These are phyloP conservation scores for Hygrophorus russula DNA, from an alignment of 768 basidiomycete species.

Conservation along the genomic window DNA sequence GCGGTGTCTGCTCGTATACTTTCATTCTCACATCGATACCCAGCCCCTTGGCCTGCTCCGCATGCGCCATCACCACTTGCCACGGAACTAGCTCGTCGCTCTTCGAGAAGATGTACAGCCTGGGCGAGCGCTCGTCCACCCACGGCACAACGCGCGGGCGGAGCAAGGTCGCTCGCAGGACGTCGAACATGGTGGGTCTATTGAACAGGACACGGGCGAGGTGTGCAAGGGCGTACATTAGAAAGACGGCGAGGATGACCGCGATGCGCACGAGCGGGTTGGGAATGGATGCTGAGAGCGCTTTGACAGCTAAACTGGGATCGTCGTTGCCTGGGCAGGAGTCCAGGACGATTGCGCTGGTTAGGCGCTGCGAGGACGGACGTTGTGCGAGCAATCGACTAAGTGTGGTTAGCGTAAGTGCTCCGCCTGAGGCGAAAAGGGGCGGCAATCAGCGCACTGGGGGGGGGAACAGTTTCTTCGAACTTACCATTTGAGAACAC, in stretches of 20 bases:
- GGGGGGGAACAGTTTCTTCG: neutral
- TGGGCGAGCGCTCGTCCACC: slow-evolving; percentile 24
- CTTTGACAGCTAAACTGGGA: slow-evolving; percentile 15
- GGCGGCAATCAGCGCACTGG: neutral
- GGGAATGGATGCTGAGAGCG: slow-evolving; percentile 20
- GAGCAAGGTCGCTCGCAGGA: slow-evolving; percentile 19
- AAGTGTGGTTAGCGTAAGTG: slow-evolving; percentile 24
- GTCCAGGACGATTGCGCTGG: slow-evolving; percentile 30
- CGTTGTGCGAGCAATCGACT: slow-evolving; percentile 18
- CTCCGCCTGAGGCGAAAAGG: slow-evolving; percentile 24
- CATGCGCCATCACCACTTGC: slow-evolving; percentile 26
- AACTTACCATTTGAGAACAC: slow-evolving; percentile 36
- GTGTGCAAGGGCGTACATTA: slow-evolving; percentile 15
- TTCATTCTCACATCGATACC: slow-evolving; percentile 24
- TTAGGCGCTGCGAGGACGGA: slow-evolving; percentile 6
- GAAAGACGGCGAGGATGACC: slow-evolving; percentile 12
- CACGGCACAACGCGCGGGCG: slow-evolving; percentile 25
- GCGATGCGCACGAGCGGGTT: slow-evolving; percentile 17
- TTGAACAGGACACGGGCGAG: slow-evolving; percentile 15
- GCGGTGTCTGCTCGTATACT: slow-evolving; percentile 28
- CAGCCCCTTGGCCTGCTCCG: slow-evolving; percentile 15
- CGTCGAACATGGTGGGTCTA: slow-evolving; percentile 12
- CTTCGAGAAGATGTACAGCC: slow-evolving; percentile 36
- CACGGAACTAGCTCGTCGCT: slow-evolving; percentile 28
- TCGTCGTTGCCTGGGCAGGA: slow-evolving; percentile 30